Evolutionary conservation across 169 alveolate species (phyloP), one percentile per base, ranked within the genome.

Genomic region (Plasmodium fragile): DNA sequence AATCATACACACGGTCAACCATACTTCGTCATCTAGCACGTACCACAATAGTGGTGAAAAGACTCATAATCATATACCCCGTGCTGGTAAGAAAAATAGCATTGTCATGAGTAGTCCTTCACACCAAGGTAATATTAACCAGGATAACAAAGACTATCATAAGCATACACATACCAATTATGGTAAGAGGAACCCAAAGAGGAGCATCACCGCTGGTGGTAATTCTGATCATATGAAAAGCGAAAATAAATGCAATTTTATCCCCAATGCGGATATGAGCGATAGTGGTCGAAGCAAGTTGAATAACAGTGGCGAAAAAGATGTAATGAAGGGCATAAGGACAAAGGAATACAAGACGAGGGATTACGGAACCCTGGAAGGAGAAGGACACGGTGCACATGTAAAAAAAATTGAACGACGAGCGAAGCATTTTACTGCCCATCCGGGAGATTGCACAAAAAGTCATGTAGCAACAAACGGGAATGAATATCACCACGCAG

Each of bases 221-320:
- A 49, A 79, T 25, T 78, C 83, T 43, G 59, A 78, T 13, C 30
- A 78, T 2, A 16, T 41, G 4, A 43, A 3, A 36, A 78, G 11
- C 11, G 83, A 22, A 36, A 78, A 41, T 78, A 78, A 22, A 6
- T 7, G 25, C 4, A 32, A 22, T 16, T 49, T 43, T 81, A 81
- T 11, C 41, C 36, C 10, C 16, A 52, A 55, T 13, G 16, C 53
- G 30, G 55, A 81, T 81, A 81, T 16, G 10, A 81, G 72, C 25
- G 52, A 28, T n/a, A 43, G 78, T 55, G 43, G 16, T 53, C 16
- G 70, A 52, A 18, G 43, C 22, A 55, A 81, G 25, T 34, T 28
- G 11, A 55, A 34, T 18, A 81, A 32, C 69, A 52, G 90, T 81
- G 45, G 71, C 78, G 71, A 13, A 59, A 55, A 81, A 81, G 69